Percentiles rank a stretch among this genome's conserved stretches.
These are phyloP conservation scores for Lumnitzera racemosa DNA, from an alignment of 345 rosid species.

Conservation along the genomic window DNA sequence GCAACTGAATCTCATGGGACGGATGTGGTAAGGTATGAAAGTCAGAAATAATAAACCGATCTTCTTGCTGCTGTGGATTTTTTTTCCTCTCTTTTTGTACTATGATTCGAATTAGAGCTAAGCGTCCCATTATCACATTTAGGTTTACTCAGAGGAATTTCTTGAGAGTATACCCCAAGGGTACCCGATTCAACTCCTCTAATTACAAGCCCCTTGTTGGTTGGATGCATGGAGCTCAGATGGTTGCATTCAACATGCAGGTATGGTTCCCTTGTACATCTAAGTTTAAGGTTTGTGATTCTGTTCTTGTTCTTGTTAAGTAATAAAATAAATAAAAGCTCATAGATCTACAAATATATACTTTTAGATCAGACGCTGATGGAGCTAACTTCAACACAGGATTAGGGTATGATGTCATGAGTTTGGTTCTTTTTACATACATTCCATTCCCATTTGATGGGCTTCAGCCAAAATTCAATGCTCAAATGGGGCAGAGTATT, in stretches of 20 bases:
- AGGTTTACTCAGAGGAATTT: slow-evolving; percentile 79
- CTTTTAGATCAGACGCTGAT: no score
- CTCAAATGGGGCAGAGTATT: no score
- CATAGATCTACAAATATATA: no score
- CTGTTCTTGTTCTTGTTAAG: no score
- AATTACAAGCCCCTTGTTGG: slow-evolving; percentile 79
- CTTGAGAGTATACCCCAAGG: slow-evolving; percentile 77
- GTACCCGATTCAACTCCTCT: slow-evolving; percentile 61
- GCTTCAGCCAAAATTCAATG: no score
- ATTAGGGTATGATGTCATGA: no score
- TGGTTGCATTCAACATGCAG: slow-evolving; percentile 99
- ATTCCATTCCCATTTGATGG: no score
- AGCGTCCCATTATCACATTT: not conserved
- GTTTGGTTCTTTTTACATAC: no score
- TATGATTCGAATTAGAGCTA: not conserved
- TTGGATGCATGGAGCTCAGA: slow-evolving; percentile 96
- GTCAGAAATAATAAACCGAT: not conserved
- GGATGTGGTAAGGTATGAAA: slow-evolving; percentile 37
- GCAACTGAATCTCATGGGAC: slow-evolving; percentile 31
- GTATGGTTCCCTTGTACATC: slow-evolving; percentile 20
- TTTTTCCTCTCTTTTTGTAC: not conserved
- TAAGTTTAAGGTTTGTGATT: not conserved
- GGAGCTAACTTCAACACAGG: no score
- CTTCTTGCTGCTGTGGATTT: not conserved
- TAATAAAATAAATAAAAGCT: no score